phyloP scores from a whole-genome alignment of 768 basidiomycete genomes.

The Amanita fuliginea region DNA sequence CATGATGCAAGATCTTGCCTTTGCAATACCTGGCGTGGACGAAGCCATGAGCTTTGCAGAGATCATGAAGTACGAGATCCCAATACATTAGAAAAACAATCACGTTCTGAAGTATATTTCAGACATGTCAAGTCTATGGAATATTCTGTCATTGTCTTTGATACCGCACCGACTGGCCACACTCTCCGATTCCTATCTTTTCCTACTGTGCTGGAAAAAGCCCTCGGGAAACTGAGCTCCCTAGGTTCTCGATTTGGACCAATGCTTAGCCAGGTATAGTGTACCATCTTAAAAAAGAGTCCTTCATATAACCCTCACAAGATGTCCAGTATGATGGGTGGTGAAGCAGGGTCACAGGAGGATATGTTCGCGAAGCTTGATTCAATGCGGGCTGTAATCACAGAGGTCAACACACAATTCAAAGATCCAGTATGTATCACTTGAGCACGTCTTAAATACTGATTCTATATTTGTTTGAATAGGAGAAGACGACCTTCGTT shows the following conservation, averaged over 20 bases:
- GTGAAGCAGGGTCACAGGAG: slow-evolving; percentile 80
- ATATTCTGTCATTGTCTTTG: slow-evolving; percentile 99
- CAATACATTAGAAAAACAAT: neutral
- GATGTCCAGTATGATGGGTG: slow-evolving; percentile 97
- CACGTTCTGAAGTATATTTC: slow-evolving; percentile 5
- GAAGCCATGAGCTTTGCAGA: slow-evolving; percentile 99
- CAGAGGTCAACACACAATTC: slow-evolving; percentile 98
- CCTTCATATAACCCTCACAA: slow-evolving; percentile 16
- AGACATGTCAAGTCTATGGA: slow-evolving; percentile 99
- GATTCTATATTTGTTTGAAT: neutral
- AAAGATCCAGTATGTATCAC: slow-evolving; percentile 77
- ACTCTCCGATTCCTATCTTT: slow-evolving; percentile 98
- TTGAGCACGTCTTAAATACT: neutral
- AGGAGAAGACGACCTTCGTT: slow-evolving; percentile 99
- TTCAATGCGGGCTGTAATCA: slow-evolving; percentile 92
- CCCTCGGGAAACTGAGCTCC: slow-evolving; percentile 85
- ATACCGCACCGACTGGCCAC: slow-evolving; percentile 98
- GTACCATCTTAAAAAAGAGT: neutral
- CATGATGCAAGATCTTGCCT: slow-evolving; percentile 99
- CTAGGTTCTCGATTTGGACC: slow-evolving; percentile 95
- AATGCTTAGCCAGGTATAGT: slow-evolving; percentile 76
- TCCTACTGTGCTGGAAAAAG: slow-evolving; percentile 95
- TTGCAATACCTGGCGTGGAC: slow-evolving; percentile 98
- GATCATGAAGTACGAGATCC: slow-evolving; percentile 85
- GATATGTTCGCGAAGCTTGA: slow-evolving; percentile 99